Evolutionary conservation across 2,329 filamentous ascomycete genomes (phyloP).

Genomic region (Penicillium sp.): DNA sequence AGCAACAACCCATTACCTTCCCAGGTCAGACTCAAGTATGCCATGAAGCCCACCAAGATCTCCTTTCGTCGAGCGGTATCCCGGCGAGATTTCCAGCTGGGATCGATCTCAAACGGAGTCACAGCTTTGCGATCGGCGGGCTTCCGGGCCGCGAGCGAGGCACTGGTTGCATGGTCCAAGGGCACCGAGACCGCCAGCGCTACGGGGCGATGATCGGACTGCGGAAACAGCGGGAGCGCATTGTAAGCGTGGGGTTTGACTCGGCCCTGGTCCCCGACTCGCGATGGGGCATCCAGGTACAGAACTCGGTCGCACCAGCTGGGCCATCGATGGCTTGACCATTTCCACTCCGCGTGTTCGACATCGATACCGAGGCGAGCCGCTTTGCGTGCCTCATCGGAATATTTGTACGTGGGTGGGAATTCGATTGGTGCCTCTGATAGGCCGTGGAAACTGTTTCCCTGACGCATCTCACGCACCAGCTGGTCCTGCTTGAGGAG

Average conservation of each 20-base stretch:
- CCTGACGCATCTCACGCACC: conserved; percentile 64
- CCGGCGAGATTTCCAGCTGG: conserved; percentile 55
- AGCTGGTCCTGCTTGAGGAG: conserved; percentile 79
- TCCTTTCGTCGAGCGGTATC: conserved; percentile 58
- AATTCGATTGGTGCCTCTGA: conserved; percentile 72
- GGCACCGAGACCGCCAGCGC: conserved; percentile 68
- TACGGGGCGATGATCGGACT: conserved; percentile 85
- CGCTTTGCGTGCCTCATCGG: conserved; percentile 45
- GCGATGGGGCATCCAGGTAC: conserved; percentile 63
- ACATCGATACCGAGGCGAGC: conserved; percentile 22
- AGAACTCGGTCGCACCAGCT: conserved; percentile 92
- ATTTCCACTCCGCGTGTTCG: conserved; percentile 58
- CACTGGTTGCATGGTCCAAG: too few relatives aligned
- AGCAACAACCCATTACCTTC: conserved; percentile 46
- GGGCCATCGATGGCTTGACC: conserved; percentile 80
- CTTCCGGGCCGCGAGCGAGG: background rate
- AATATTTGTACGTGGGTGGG: conserved; percentile 92
- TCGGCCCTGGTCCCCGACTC: conserved; percentile 40
- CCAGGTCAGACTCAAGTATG: conserved; percentile 53
- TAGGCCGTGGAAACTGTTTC: conserved; percentile 73
- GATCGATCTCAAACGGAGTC: conserved; percentile 59
- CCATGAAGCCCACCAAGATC: conserved; percentile 56
- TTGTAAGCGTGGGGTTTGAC: conserved; percentile 65
- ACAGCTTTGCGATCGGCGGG: conserved; percentile 38
- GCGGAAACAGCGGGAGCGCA: conserved; percentile 72